Evolutionary conservation across 108 stramenopile genomes (phyloP), one percentile per base, ranked within the genome.

Genomic region (Chaetoceros tenuissimus): DNA sequence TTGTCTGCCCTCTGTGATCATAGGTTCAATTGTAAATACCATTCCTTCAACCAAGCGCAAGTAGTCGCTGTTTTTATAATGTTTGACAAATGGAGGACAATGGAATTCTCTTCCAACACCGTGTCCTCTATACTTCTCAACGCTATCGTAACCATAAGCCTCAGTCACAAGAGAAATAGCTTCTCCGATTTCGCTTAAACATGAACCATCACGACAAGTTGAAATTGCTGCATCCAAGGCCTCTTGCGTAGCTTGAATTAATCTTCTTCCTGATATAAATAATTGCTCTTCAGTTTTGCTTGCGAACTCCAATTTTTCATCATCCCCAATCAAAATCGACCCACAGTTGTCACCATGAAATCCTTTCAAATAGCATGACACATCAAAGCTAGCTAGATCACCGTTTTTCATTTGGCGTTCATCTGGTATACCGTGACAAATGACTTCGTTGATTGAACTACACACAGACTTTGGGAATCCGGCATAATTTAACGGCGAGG

Each of bases 11-110:
- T 92, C 87, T 19, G 76, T 79, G 55, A 99, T 73, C 97, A 98
- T 97, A 3, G 97, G 99, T 73, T 99, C 99, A 44, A 99, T 98
- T n/a, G 99, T 99, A 77, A 99, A 97, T 19, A 94, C 89, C 92
- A 96, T 94, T 5, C 98, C 98, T 2, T 84, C 84, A 50, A 80
- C 20, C 53, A 96, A 63, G 47, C 70, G 64, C 34, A 85, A 49
- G 20, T 28, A 34, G 50, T 95, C 84, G 28, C 67, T 55, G 64
- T 97, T 98, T 34, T 88, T 85, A 60, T 72, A 97, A 73, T 98
- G 97, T 68, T 80, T 81, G 21, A 97, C 82, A 60, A 78, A 92
- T 3, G 96, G 96, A 43, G 81, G 77, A 70, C 81, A 76, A 73
- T 97, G 97, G 59, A 98, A 96, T 23, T 83, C 73, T 44, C 74